These are phyloP conservation scores for Pterulicium gracile DNA, from an alignment of 1,284 basidiomycete genomes.

Conservation along the genomic window DNA sequence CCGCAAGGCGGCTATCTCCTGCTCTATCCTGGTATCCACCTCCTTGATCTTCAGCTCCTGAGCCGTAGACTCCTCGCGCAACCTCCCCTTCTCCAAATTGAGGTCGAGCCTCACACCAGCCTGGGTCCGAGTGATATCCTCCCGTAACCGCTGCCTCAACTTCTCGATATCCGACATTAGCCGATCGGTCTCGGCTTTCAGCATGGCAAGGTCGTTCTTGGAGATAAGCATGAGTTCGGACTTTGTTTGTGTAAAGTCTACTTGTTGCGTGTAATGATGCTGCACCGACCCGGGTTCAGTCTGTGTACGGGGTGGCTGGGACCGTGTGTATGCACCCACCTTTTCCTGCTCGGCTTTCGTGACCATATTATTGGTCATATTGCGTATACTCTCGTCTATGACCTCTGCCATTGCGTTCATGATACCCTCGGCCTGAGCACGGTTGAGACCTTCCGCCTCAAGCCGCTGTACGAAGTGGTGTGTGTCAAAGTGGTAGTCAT, in stretches of 20 bases:
- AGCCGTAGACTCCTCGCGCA: conserved; percentile 86
- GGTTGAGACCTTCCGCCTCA: conserved; percentile 78
- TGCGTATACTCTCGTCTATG: conserved; percentile 88
- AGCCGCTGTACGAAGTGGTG: conserved; percentile 87
- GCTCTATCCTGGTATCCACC: conserved; percentile 95
- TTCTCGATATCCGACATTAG: conserved; percentile 90
- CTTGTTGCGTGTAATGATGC: conserved; percentile 93
- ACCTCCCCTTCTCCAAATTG: conserved; percentile 94
- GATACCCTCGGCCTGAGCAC: conserved; percentile 87
- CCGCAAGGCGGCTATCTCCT: conserved; percentile 85
- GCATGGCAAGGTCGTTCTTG: conserved; percentile 93
- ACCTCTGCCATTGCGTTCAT: conserved; percentile 93
- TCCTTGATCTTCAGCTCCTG: conserved; percentile 98
- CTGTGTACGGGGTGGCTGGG: neutral
- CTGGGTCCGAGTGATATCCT: conserved; percentile 88
- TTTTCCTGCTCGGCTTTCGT: conserved; percentile 93
- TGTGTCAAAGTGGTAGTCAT: conserved; percentile 83
- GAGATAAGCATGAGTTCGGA: conserved; percentile 94
- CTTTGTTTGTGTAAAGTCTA: conserved; percentile 96
- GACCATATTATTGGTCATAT: conserved; percentile 92
- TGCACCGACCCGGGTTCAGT: conserved; percentile 19
- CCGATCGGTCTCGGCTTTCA: conserved; percentile 93
- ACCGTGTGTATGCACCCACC: neutral
- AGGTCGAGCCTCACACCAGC: conserved; percentile 91
- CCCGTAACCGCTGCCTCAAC: conserved; percentile 88